A percentile compares a stretch with the other conserved stretches of the same genome.
Evolutionary conservation across 345 rosid species (phyloP).

Genomic region (Pugionium cornutum): DNA sequence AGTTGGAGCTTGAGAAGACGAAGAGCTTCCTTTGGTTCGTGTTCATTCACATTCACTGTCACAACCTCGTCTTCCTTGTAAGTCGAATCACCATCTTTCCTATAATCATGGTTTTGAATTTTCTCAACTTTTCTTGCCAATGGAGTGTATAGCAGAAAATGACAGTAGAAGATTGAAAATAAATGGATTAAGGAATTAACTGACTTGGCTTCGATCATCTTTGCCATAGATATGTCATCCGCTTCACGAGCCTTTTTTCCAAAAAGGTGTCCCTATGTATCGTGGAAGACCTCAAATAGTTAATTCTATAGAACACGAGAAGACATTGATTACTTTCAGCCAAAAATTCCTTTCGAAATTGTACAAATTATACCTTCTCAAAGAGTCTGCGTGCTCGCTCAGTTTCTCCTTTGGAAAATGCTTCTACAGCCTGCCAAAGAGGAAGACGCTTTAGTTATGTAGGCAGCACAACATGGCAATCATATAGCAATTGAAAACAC

Average conservation of each 20-base stretch:
- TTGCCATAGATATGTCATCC: constrained; percentile 55
- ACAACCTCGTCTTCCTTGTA: constrained; percentile 49
- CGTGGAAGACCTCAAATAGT: constrained; percentile 19
- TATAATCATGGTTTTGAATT: constrained; percentile 28
- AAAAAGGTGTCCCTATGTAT: constrained; percentile 58
- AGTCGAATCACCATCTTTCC: constrained; percentile 29
- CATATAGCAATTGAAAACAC: constrained; percentile 18
- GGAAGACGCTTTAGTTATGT: constrained; percentile 21
- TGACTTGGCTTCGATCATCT: constrained; percentile 54
- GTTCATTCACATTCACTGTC: constrained; percentile 47
- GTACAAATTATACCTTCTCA: constrained; percentile 41
- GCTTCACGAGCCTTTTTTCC: constrained; percentile 55
- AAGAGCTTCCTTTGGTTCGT: constrained; percentile 54
- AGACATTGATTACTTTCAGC: constrained; percentile 5
- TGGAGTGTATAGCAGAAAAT: constrained; percentile 29
- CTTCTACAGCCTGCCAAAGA: constrained; percentile 57
- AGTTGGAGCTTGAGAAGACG: constrained; percentile 54
- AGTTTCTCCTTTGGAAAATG: constrained; percentile 51
- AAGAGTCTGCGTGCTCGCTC: constrained; percentile 54
- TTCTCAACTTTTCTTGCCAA: constrained; percentile 14
- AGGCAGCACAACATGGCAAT: constrained; percentile 21
- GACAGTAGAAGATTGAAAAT: background rate
- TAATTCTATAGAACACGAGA: constrained; percentile 7
- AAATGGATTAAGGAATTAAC: constrained; percentile 26
- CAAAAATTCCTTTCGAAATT: constrained; percentile 5